Base-by-base conservation (phyloP, 1,284 basidiomycete genomes). In the Phlebopus sp. region DNA sequence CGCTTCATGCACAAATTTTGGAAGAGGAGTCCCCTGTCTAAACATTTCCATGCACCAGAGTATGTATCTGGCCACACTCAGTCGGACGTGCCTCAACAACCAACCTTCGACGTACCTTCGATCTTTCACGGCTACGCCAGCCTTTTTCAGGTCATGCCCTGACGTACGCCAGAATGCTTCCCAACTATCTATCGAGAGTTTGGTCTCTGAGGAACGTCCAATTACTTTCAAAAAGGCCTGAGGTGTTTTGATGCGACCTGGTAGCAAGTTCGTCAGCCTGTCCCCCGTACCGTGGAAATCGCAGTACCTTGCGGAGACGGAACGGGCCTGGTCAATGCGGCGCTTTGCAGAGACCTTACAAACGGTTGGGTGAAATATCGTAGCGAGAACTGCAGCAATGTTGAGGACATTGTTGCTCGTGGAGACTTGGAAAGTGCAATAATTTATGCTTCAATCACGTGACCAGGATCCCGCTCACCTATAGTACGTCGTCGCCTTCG, bases 1-100 rank as follows among this genome's bases (percentile, higher is more conserved):
- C 9, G 76, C 63, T 42, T 82, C 79, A 54, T 86, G 78, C 4
- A 81, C 83, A 62, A 89, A 88, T 11, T 76, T 71, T 17, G 69
- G 59, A 2, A 86, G 72, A 1, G 79, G 68, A 32, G 73, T 56
- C 1, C 79, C 82, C 50, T 75, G 73, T 31, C 86, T 75, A 64
- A 77, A 92, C 59, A 87, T 90, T 59, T 88, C 81, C 78, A 90
- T 82, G 54, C 84, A 82, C 89, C 89, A 91, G 14, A 92, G 68
- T 51, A 90, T 79, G 58, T 90, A 91, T 58, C 87, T 90, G 53
- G 36, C 35, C 4, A 41, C 43, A 42, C 42, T 51, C 38, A 47
- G 51, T 30, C 27, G 37, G 15, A 45, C 42, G 18, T 31, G 43
- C 31, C 42, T 27, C 11, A 29, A 36, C 42, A 30, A 18, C 29